Percentiles rank a stretch among this genome's conserved stretches.
These are phyloP conservation scores for Xylaria digitata DNA, from an alignment of 2,329 filamentous ascomycete genomes.

Conservation along the genomic window DNA sequence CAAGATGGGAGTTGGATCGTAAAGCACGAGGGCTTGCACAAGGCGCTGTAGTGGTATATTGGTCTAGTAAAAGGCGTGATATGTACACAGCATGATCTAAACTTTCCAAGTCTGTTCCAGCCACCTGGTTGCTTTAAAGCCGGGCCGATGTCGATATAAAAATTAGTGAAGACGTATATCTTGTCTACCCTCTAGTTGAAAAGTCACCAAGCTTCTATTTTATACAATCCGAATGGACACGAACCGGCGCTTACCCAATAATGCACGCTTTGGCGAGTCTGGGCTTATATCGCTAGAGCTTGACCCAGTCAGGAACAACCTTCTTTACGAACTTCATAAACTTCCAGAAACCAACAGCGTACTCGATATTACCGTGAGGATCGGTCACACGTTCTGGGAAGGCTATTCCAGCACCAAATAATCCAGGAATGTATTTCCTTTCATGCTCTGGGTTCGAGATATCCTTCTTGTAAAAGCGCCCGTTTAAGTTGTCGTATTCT, in stretches of 20 bases:
- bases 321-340: conserved; percentile 72
- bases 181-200: conserved; percentile 13
- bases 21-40: conserved; percentile 51
- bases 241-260: not conserved
- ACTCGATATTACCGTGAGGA: conserved; percentile 70
- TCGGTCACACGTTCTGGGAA: conserved; percentile 71
- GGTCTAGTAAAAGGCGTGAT: not conserved
- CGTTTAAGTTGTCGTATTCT: conserved; percentile 52
- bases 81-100: conserved; percentile 17
- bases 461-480: conserved; percentile 59
- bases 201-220: not conserved
- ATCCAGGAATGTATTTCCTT: conserved; percentile 58
- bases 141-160: not conserved
- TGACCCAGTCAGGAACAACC: conserved; percentile 63
- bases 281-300: conserved; percentile 14
- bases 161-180: not conserved
- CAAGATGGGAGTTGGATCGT: conserved; percentile 52
- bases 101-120: not conserved
- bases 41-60: conserved; percentile 47
- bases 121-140: not conserved
- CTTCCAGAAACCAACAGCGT: conserved; percentile 72
- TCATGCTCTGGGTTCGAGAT: conserved; percentile 44
- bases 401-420: conserved; percentile 72
- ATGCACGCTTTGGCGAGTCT: not conserved
- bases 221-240: not conserved